Conservation (phyloP, 2,329 filamentous ascomycete species). For the Ascochyta pisi region DNA sequence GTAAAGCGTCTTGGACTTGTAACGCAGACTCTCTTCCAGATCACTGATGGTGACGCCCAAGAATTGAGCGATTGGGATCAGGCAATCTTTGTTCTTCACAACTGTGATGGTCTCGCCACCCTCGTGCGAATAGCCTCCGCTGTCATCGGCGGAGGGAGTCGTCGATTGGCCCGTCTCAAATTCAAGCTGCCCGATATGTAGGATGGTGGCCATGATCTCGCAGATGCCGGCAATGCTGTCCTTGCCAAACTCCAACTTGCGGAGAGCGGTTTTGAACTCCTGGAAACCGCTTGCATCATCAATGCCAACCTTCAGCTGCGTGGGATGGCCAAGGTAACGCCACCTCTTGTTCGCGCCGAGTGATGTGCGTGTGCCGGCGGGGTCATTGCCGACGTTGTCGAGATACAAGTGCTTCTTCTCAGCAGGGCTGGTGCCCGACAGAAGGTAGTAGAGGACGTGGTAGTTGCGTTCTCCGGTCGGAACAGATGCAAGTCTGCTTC, state of each 20-base stretch:
- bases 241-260: conserved; percentile 92
- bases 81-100: conserved; percentile 91
- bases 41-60: conserved; percentile 82
- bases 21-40: conserved; percentile 86
- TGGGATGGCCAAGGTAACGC: conserved; percentile 95
- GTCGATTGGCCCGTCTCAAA: conserved; percentile 85
- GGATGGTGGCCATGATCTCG: conserved; percentile 88
- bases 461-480: conserved; percentile 97
- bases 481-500: conserved; percentile 88
- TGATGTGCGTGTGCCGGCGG: conserved; percentile 61
- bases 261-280: conserved; percentile 93
- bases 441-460: conserved; percentile 92
- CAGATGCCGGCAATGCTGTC: conserved; percentile 96
- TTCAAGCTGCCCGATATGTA: conserved; percentile 98
- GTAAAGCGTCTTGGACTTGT: conserved; percentile 96
- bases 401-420: conserved; percentile 87
- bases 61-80: conserved; percentile 90
- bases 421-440: conserved; percentile 87
- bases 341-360: conserved; percentile 77
- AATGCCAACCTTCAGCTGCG: conserved; percentile 94
- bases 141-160: conserved; percentile 82
- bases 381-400: conserved; percentile 58
- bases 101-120: conserved; percentile 84
- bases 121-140: conserved; percentile 94
- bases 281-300: conserved; percentile 96